A percentile compares a stretch with the other conserved stretches of the same genome.
Conservation (phyloP, 108 stramenopile genomes). For the Skeletonema marinoi region DNA sequence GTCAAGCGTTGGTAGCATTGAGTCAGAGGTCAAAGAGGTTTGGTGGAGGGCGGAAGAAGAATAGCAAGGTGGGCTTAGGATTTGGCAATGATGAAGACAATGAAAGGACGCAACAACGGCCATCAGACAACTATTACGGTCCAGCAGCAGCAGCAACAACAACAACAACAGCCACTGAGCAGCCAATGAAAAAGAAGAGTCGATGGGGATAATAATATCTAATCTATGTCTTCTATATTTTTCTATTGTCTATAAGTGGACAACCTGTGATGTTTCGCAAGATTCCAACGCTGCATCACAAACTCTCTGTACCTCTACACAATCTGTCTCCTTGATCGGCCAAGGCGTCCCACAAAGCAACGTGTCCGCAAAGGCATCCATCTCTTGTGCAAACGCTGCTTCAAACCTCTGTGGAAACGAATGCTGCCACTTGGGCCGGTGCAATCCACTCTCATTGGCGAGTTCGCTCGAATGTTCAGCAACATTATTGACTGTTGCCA, state of each 20-base stretch:
- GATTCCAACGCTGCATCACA: conserved; percentile 66
- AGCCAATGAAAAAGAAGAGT: conserved; percentile 14
- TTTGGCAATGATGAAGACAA: conserved; percentile 20
- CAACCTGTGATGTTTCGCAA: conserved; percentile 34
- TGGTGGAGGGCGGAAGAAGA: conserved; percentile 45
- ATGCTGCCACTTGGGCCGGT: conserved; percentile 47
- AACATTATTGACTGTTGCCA: conserved; percentile 49
- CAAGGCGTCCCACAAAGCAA: conserved; percentile 46
- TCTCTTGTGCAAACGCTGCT: conserved; percentile 62
- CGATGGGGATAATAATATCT: conserved; percentile 6
- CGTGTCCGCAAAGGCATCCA: conserved; percentile 71
- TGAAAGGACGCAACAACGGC: neutral
- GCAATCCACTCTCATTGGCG: conserved; percentile 47
- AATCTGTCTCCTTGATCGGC: conserved; percentile 59
- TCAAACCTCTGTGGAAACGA: conserved; percentile 74
- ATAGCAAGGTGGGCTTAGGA: conserved; percentile 51
- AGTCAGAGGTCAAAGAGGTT: conserved; percentile 46
- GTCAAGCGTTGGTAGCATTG: conserved; percentile 50
- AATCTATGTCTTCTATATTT: neutral
- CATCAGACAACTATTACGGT: neutral
- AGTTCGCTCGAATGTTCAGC: conserved; percentile 42
- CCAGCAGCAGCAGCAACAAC: neutral
- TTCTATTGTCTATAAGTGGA: neutral
- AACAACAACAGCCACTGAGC: neutral
- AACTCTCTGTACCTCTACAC: conserved; percentile 63